Evolutionary conservation across 2,329 filamentous ascomycete species (phyloP).

Genomic region (Pseudogymnoascus sp.): DNA sequence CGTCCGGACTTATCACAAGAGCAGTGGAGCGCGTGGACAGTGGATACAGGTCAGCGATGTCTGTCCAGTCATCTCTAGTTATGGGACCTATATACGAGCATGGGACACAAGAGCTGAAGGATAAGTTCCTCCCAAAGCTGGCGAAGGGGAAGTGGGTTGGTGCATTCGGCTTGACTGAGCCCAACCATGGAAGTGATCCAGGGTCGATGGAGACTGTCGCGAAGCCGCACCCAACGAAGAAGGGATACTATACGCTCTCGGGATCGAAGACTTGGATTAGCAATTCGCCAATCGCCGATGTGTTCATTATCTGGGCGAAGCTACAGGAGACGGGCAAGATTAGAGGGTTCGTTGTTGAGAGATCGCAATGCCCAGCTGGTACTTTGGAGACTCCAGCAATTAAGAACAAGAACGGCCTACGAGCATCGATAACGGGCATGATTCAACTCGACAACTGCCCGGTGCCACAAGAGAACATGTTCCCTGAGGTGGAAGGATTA

Average conservation of each 20-base stretch:
- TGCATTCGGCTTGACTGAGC: slow-evolving; percentile 84
- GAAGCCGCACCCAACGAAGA: slow-evolving; percentile 75
- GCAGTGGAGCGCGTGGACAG: slow-evolving; percentile 88
- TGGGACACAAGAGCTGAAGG: slow-evolving; percentile 78
- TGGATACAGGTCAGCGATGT: slow-evolving; percentile 87
- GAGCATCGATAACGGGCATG: slow-evolving; percentile 94
- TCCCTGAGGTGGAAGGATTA: slow-evolving; percentile 80
- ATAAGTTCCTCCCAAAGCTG: slow-evolving; percentile 71
- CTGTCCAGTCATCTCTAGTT: slow-evolving; percentile 83
- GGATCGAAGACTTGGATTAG: slow-evolving; percentile 94
- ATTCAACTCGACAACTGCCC: slow-evolving; percentile 90
- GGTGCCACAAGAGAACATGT: slow-evolving; percentile 86
- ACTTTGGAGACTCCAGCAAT: slow-evolving; percentile 86
- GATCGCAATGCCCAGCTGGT: slow-evolving; percentile 74
- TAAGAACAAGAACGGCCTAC: slow-evolving; percentile 90
- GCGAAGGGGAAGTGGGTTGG: slow-evolving; percentile 76
- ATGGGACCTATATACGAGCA: slow-evolving; percentile 91
- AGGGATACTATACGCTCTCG: slow-evolving; percentile 70
- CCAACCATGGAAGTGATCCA: slow-evolving; percentile 87
- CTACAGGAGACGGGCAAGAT: slow-evolving; percentile 88
- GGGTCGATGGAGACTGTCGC: slow-evolving; percentile 84
- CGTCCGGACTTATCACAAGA: slow-evolving; percentile 80
- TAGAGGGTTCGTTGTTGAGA: slow-evolving; percentile 82
- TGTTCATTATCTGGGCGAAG: slow-evolving; percentile 88
- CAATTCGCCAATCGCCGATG: slow-evolving; percentile 81